Evolutionary conservation across 176 grass and related monocot species (phyloP).

Genomic region (Puya raimondii): DNA sequence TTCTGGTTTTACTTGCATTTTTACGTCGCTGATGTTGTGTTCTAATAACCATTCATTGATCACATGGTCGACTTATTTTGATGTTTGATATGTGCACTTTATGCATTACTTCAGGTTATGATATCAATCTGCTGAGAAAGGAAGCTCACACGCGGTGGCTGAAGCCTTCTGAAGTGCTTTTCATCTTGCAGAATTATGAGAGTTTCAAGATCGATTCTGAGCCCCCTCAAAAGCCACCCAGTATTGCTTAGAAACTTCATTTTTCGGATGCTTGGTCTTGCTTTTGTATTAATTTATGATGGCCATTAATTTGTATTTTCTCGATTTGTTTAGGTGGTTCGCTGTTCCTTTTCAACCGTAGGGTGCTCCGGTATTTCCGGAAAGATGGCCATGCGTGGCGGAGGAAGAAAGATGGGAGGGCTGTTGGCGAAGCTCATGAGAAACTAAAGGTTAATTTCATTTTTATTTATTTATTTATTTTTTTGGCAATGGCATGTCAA

Average conservation of each 20-base stretch:
- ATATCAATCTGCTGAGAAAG: conserved; percentile 60
- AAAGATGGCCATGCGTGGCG: conserved; percentile 93
- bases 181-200: conserved; percentile 80
- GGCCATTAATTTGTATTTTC: conserved; percentile 5
- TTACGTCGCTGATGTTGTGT: neutral
- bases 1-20: no score
- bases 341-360: conserved; percentile 87
- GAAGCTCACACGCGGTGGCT: conserved; percentile 79
- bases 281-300: neutral
- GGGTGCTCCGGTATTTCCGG: conserved; percentile 85
- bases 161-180: conserved; percentile 84
- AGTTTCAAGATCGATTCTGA: conserved; percentile 46
- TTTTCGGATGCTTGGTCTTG: conserved; percentile 7
- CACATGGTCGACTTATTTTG: neutral
- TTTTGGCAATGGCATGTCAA: neutral
- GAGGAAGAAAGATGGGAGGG: conserved; percentile 86
- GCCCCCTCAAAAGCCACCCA: conserved; percentile 59
- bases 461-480: neutral
- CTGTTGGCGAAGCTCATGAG: conserved; percentile 87
- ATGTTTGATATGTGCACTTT: neutral
- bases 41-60: neutral
- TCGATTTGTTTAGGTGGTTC: conserved; percentile 60
- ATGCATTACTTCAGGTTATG: conserved; percentile 44
- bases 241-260: conserved; percentile 30
- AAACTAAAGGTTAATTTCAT: conserved; percentile 60